phyloP scores from a whole-genome alignment of 768 basidiomycete species.

The Agrocybe chaxingu region DNA sequence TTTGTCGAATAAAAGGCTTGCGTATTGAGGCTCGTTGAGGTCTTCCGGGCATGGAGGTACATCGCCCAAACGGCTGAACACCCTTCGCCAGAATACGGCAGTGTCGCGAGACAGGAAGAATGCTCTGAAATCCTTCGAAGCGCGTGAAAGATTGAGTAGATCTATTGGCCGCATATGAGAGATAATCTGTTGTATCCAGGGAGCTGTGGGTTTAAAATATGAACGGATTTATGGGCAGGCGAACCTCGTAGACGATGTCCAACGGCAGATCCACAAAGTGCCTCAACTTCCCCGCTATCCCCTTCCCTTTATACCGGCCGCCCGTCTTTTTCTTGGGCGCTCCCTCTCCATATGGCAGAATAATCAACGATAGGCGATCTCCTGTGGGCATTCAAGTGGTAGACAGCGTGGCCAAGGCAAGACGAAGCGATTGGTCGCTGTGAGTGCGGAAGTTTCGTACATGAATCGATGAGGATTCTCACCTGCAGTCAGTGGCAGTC shows the following conservation, averaged over 20 bases:
- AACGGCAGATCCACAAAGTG: constrained; percentile 7
- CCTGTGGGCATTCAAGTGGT: too few species aligned
- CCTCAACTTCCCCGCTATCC: neutral
- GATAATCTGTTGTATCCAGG: neutral
- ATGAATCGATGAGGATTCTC: too few species aligned
- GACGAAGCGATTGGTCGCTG: too few species aligned
- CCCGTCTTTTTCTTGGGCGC: neutral
- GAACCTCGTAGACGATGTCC: constrained; percentile 8
- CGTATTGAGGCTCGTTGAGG: neutral
- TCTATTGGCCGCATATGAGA: neutral
- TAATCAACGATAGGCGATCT: constrained; percentile 30
- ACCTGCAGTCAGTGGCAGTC: too few species aligned
- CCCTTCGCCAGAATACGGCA: neutral
- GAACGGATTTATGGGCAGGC: neutral
- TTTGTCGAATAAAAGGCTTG: neutral
- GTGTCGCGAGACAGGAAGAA: neutral
- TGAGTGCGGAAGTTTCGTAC: too few species aligned
- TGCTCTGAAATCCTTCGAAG: neutral
- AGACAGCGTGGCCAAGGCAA: too few species aligned
- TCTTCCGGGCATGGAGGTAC: neutral
- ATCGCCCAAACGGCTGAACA: neutral
- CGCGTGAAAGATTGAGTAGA: neutral
- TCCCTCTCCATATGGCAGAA: constrained; percentile 34
- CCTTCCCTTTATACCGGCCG: neutral
- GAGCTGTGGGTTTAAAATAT: neutral